Evolutionary conservation across 139 green algal genomes (phyloP).

Genomic region (Chlorella vulgaris): DNA sequence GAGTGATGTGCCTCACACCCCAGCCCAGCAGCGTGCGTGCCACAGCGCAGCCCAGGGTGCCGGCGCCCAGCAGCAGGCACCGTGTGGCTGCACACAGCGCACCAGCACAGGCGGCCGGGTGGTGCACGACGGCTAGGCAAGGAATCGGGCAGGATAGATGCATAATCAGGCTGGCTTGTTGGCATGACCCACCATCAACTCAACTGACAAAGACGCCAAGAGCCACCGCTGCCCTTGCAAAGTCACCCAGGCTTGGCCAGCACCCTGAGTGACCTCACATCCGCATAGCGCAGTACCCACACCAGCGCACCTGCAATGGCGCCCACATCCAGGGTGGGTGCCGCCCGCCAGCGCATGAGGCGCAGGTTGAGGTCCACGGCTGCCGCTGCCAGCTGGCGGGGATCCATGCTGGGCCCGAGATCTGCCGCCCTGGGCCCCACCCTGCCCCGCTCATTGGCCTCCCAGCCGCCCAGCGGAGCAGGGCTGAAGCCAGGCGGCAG

Average conservation of each 20-base stretch:
- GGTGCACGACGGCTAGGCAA: too few relatives aligned
- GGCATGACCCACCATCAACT: too few relatives aligned
- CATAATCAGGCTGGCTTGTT: too few relatives aligned
- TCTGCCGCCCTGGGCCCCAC: conserved; percentile 59
- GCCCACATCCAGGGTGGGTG: conserved; percentile 74
- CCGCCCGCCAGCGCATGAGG: conserved; percentile 96
- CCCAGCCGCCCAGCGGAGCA: conserved; percentile 70
- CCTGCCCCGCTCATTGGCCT: conserved; percentile 69
- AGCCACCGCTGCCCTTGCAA: too few relatives aligned
- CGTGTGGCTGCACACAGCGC: conserved; percentile 18
- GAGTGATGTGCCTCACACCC: conserved; percentile 87
- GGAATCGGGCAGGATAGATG: too few relatives aligned
- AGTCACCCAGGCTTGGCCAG: too few relatives aligned
- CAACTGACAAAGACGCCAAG: too few relatives aligned
- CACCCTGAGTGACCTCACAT: too few relatives aligned
- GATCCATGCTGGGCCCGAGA: conserved; percentile 78
- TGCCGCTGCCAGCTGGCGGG: conserved; percentile 55
- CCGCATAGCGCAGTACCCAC: too few relatives aligned
- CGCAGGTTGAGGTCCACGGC: conserved; percentile 95
- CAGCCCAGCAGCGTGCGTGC: conserved; percentile 90
- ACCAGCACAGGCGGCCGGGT: not conserved
- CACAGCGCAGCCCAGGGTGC: conserved; percentile 94
- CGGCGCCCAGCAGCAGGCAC: conserved; percentile 92
- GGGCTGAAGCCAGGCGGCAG: conserved; percentile 30
- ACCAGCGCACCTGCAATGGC: conserved; percentile 47